phyloP scores from a whole-genome alignment of 2,329 filamentous ascomycete genomes.

The Aspergillus fischeri region DNA sequence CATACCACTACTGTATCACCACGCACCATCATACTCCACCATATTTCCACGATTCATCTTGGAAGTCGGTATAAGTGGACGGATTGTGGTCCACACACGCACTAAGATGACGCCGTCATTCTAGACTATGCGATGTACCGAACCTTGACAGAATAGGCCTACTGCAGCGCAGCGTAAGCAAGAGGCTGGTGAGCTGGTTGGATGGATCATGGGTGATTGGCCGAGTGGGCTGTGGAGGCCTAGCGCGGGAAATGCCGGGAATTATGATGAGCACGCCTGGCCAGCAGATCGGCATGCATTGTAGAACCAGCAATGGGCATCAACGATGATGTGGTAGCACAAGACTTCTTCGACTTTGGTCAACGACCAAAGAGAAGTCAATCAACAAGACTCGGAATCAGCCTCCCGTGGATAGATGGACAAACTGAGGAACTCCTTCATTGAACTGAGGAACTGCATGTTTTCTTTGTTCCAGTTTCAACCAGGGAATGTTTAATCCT shows the following conservation, averaged over 20 bases:
- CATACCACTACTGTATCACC: conserved; percentile 3
- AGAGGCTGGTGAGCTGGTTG: conserved; percentile 9
- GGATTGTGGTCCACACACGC: conserved; percentile 5
- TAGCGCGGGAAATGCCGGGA: background rate
- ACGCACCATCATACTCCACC: conserved; percentile 15
- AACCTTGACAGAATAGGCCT: conserved; percentile 16
- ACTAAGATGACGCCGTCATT: conserved; percentile 20
- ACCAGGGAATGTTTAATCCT: background rate
- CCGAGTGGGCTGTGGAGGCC: background rate
- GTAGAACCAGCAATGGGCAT: background rate
- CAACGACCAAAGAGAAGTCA: background rate
- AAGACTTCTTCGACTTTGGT: background rate
- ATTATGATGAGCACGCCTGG: background rate
- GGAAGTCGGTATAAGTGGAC: background rate
- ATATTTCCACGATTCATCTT: conserved; percentile 12
- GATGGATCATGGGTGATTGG: background rate
- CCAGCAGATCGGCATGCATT: background rate
- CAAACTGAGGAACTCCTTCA: background rate
- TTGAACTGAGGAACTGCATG: background rate
- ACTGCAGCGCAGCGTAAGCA: background rate
- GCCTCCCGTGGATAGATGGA: background rate
- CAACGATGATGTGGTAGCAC: background rate
- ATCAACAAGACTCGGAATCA: background rate
- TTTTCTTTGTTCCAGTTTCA: background rate
- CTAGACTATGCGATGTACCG: conserved; percentile 21